Conservation (phyloP, 257 asterid species). For the Capsicum rhomboideum region DNA sequence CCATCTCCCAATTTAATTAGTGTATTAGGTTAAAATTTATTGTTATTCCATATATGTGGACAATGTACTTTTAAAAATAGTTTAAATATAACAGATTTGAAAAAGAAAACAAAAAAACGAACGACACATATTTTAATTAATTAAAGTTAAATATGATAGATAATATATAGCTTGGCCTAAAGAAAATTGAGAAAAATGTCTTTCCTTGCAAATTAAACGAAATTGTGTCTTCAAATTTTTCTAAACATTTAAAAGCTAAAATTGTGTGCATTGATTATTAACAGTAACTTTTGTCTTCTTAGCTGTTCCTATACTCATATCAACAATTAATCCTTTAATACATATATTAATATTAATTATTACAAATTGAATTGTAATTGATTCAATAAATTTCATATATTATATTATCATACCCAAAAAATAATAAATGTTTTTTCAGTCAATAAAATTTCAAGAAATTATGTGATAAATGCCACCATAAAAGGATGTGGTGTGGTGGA, state of each 20-base stretch:
- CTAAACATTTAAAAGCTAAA: not conserved
- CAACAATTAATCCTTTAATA: not conserved
- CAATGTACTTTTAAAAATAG: too few species aligned
- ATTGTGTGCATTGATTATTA: not conserved
- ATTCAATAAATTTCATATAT: not conserved
- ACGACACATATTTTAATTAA: too few species aligned
- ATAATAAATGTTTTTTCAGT: not conserved
- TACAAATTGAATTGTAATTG: not conserved
- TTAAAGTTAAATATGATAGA: too few species aligned
- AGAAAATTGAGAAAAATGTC: too few species aligned
- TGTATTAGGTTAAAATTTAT: too few species aligned
- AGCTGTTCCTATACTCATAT: not conserved
- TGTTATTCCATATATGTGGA: too few species aligned
- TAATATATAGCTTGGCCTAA: too few species aligned
- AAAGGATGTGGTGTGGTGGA: not conserved
- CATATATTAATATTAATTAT: not conserved
- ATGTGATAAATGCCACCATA: not conserved
- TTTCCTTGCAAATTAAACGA: too few species aligned
- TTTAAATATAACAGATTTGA: too few species aligned
- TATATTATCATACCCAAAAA: not conserved
- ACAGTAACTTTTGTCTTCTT: not conserved
- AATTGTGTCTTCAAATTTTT: not conserved
- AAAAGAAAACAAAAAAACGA: too few species aligned
- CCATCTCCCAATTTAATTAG: too few species aligned
- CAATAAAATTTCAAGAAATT: not conserved